A percentile compares a stretch with the other conserved stretches of the same genome.
phyloP scores from a whole-genome alignment of 805 yeast genomes.

The Myxozyma nipponensis region DNA sequence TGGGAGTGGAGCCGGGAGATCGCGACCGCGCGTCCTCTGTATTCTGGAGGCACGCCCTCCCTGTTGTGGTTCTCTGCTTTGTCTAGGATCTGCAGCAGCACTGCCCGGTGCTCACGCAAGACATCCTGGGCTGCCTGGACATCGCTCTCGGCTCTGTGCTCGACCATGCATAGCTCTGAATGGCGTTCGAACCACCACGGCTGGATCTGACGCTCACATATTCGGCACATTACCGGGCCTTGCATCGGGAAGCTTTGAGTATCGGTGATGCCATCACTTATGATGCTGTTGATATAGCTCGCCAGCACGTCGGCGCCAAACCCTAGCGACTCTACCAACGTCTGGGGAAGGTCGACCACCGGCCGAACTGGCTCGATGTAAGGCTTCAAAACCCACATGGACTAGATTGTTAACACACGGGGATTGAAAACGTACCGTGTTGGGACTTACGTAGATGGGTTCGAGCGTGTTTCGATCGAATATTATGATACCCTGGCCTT shows the following conservation, averaged over 20 bases:
- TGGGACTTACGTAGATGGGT: conserved; percentile 55
- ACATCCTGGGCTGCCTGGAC: conserved; percentile 72
- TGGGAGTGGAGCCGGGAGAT: conserved; percentile 7
- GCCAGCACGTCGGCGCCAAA: conserved; percentile 85
- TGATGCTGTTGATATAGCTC: conserved; percentile 60
- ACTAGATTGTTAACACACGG: conserved; percentile 30
- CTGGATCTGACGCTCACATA: conserved; percentile 87
- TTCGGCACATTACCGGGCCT: conserved; percentile 63
- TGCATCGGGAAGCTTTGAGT: conserved; percentile 38
- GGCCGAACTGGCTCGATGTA: conserved; percentile 58
- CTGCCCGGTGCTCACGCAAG: conserved; percentile 61
- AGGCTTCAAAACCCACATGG: conserved; percentile 92
- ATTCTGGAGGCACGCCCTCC: conserved; percentile 15
- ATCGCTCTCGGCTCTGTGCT: conserved; percentile 75
- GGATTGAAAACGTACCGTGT: neutral
- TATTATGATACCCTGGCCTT: conserved; percentile 89
- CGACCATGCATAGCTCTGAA: conserved; percentile 79
- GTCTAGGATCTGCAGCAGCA: conserved; percentile 19
- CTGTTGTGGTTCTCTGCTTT: conserved; percentile 15
- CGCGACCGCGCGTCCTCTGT: conserved; percentile 18
- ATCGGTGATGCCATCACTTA: conserved; percentile 60
- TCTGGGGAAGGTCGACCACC: conserved; percentile 64
- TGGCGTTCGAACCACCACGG: conserved; percentile 96
- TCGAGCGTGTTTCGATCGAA: conserved; percentile 53
- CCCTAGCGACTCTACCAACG: conserved; percentile 71